phyloP scores from a whole-genome alignment of 441 rosid genomes.

The Arabidopsis hybrid region DNA sequence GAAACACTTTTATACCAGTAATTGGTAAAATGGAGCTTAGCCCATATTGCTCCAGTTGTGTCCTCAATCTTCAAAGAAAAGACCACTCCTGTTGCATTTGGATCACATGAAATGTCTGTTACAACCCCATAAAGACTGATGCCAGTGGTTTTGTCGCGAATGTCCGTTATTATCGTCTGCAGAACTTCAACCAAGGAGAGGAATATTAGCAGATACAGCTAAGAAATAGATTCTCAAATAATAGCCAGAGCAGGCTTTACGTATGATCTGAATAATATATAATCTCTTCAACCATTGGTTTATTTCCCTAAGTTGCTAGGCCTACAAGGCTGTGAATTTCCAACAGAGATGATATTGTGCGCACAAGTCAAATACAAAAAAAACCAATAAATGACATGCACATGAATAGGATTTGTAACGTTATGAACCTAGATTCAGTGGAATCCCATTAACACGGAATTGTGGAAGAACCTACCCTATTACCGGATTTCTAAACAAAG shows the following conservation, averaged over 20 bases:
- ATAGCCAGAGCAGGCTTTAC: conserved; percentile 10
- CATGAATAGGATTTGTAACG: not conserved
- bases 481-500: not conserved
- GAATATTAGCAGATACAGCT: conserved; percentile 33
- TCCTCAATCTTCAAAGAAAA: conserved; percentile 80
- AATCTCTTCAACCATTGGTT: conserved; percentile 23
- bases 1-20: conserved; percentile 62
- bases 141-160: conserved; percentile 81
- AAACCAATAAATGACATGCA: conserved; percentile 6
- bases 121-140: conserved; percentile 87
- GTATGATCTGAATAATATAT: conserved; percentile 3
- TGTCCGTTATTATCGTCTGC: conserved; percentile 76
- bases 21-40: conserved; percentile 73
- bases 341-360: conserved; percentile 3
- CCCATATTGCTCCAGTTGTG: conserved; percentile 72
- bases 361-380: conserved; percentile 1
- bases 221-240: conserved; percentile 7
- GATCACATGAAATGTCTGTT: conserved; percentile 56
- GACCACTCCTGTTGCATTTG: conserved; percentile 48
- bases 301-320: not conserved
- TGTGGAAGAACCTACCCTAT: conserved; percentile 14
- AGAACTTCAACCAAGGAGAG: conserved; percentile 52
- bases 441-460: not conserved
- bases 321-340: conserved; percentile 13
- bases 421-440: conserved; percentile 1